Evolutionary conservation across 768 basidiomycete genomes (phyloP).

Genomic region (Boletus patriciae): DNA sequence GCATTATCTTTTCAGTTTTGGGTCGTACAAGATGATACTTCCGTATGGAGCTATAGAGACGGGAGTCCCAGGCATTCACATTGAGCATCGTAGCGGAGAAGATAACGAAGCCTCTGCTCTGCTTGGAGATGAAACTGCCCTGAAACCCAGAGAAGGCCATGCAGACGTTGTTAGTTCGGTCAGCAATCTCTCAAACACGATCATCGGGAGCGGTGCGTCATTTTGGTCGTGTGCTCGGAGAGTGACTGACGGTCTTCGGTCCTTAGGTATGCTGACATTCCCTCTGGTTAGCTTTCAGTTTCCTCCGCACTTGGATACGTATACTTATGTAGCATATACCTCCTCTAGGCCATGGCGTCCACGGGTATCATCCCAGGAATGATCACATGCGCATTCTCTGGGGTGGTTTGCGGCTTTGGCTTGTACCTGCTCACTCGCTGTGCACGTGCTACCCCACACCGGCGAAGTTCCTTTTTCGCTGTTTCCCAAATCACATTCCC

Average conservation of each 20-base stretch:
- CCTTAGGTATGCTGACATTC: constrained; percentile 82
- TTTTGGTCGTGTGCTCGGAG: neutral
- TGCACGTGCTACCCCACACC: constrained; percentile 71
- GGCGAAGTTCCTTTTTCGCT: constrained; percentile 81
- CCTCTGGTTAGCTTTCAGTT: constrained; percentile 55
- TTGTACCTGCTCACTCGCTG: constrained; percentile 86
- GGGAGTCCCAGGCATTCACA: constrained; percentile 28
- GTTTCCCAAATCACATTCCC: constrained; percentile 88
- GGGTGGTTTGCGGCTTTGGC: constrained; percentile 74
- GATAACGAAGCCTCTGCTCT: constrained; percentile 60
- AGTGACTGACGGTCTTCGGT: neutral
- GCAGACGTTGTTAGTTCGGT: constrained; percentile 68
- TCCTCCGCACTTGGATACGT: neutral
- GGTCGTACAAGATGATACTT: constrained; percentile 62
- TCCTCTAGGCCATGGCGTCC: constrained; percentile 78
- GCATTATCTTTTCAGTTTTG: constrained; percentile 2
- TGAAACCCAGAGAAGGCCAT: constrained; percentile 54
- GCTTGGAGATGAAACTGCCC: constrained; percentile 42
- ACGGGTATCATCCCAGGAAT: constrained; percentile 89
- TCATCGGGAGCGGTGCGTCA: constrained; percentile 81
- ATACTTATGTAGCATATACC: neutral
- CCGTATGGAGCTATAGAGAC: constrained; percentile 60
- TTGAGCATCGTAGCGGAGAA: constrained; percentile 10
- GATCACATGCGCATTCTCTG: constrained; percentile 83
- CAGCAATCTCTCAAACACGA: constrained; percentile 85